Evolutionary conservation across 148 eudicot genomes (phyloP), one percentile per base, ranked within the genome.

Genomic region (Limonium bicolor): DNA sequence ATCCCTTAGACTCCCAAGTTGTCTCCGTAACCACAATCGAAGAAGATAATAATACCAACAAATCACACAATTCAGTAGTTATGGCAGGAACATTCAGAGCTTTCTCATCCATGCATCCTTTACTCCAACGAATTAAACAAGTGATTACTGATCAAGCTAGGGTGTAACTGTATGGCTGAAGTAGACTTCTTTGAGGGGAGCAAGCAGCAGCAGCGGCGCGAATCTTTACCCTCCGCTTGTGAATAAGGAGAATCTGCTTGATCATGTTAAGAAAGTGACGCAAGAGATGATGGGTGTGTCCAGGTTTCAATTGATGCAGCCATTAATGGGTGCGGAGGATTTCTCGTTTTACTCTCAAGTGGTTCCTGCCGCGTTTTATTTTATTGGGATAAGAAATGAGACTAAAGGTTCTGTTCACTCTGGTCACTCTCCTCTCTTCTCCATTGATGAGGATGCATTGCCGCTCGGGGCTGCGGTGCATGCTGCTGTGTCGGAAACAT

Each of bases 311-410:
- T 67, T 62, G 2, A 80, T 67, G 16, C 50, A 50, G 0, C 80
- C 82, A 1, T n/a, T 77, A 21, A 80, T 85, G 95, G 95, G 95
- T 0, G 72, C 90, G 0, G 95, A 85, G 68, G 95, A 85, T 53
- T 85, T 85, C 63, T 69, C 95, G 1, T 85, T 85, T 44, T 85
- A 64, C 59, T 59, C 86, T 0, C 49, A 72, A 48, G 62, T 55
- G 7, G 46, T 85, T 2, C 92, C 95, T 0, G 74, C 86, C 9
- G 80, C 73, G 3, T 85, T 80, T 50, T 80, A 52, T 57, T 77
- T 48, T 35, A 58, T 85, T 0, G 95, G 95, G 3, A 67, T 74
- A 15, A 69, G 50, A 46, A 66, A 71, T 26, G 37, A 54, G 24
- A 43, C 51, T 1, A n/a, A 36, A 7, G 52, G 52, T 7, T 39